Conservation (phyloP, 1,139 yeast genomes). For the Fermentozyma sake region DNA sequence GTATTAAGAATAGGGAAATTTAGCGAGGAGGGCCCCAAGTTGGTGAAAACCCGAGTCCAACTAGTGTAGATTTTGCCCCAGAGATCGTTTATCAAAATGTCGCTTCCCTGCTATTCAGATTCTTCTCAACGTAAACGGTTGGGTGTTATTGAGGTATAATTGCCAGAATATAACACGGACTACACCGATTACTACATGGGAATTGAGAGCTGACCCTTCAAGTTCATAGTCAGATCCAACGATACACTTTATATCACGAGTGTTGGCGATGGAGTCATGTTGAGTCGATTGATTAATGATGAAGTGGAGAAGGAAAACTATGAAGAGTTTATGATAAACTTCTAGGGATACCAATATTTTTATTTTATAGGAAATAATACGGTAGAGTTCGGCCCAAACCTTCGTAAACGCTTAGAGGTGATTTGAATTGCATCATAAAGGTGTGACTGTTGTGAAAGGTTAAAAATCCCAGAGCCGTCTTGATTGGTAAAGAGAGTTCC, state of each 20-base stretch:
- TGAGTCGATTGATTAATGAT: slow-evolving; percentile 12
- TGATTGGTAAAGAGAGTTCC: too few species aligned
- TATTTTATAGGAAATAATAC: too few species aligned
- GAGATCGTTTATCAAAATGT: slow-evolving; percentile 35
- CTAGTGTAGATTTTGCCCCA: slow-evolving; percentile 5
- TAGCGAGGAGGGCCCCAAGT: slow-evolving; percentile 3
- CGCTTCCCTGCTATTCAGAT: slow-evolving; percentile 27
- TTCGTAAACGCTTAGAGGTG: too few species aligned
- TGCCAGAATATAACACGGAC: slow-evolving; percentile 16
- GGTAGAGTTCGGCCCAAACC: too few species aligned
- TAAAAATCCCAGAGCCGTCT: too few species aligned
- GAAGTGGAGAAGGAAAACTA: too few species aligned
- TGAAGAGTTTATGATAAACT: too few species aligned
- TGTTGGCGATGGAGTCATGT: slow-evolving; percentile 11
- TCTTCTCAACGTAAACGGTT: slow-evolving; percentile 17
- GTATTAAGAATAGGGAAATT: slow-evolving; percentile 5
- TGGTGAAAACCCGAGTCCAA: not conserved
- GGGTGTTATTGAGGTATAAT: slow-evolving; percentile 31
- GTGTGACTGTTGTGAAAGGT: too few species aligned
- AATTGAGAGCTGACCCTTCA: slow-evolving; percentile 25
- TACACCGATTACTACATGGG: slow-evolving; percentile 19
- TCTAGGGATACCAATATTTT: too few species aligned
- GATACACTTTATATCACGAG: slow-evolving; percentile 8
- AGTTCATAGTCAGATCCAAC: slow-evolving; percentile 5
- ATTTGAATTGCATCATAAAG: too few species aligned